Base-by-base conservation (phyloP, 140 eudicot species). In the Senecio squalidus region DNA sequence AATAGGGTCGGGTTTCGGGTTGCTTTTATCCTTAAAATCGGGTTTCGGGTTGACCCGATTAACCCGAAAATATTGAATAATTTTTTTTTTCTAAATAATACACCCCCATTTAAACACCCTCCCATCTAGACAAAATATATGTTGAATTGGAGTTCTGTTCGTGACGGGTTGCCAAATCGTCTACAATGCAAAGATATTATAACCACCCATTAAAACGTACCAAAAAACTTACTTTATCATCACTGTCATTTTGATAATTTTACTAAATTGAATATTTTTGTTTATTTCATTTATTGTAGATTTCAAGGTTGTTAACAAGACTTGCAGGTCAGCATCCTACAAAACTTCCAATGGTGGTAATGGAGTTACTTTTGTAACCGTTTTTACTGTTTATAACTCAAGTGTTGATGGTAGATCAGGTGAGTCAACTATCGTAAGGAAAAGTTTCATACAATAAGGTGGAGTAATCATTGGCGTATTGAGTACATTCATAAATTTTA, bases 151-250 rank as follows among this genome's bases (percentile, higher is more conserved):
- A n/a, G n/a, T n/a, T n/a, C n/a, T 60, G 92, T 95, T 57, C 96
- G 98, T 60, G 83, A 79, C 74, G 96, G 98, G 25, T 68, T 81
- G 63, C 77, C 70, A 26, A 78, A 84, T 68, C 96, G 96, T 51
- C 71, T 92, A 46, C 98, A 92, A 58, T 92, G 98, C 78, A 68
- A 62, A 87, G 98, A 96, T 84, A 71, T n/a, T n/a, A n/a, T n/a
- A n/a, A n/a, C n/a, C n/a, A n/a, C n/a, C n/a, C n/a, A n/a, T n/a
- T n/a, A n/a, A n/a, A n/a, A n/a, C n/a, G 36, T 60, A 62, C 57
- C n/a, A n/a, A n/a, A n/a, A n/a, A n/a, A n/a, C n/a, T n/a, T 60
- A 21, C 0, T 56, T 26, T 52, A 13, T 49, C 55, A 49, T 39
- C 24, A 59, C 49, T 66, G 66, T 40, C 52, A 57, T 68, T 56